Base-by-base conservation (phyloP, 202 grass and related monocot genomes). In the Dendrocalamus latiflorus region DNA sequence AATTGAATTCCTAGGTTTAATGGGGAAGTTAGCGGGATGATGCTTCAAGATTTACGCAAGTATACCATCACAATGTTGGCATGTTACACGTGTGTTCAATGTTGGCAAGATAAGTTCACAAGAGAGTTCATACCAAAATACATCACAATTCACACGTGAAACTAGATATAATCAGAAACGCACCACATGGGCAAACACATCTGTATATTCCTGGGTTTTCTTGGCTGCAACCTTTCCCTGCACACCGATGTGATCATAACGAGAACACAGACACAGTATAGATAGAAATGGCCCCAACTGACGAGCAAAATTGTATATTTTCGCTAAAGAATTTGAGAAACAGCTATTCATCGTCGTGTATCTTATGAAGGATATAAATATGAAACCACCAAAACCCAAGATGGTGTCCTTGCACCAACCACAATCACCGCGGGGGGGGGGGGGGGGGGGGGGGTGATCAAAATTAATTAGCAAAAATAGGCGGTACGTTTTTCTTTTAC, bases 391-490 rank as follows among this genome's bases (percentile, higher is more conserved):
- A 78, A 73, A 41, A 20, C 10, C 65, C 8, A 28, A 77, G 41
- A 74, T 57, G 33, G 56, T 54, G 13, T 74, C 33, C 30, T 43
- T 59, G 33, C 42, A 74, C 36, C 55, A 68, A 70, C 22, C 61
- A 74, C 33, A 61, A 74, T 68, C 60, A 86, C 37, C 41, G 64
- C 16, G 28, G 2, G 53, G 25, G 26, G 49, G 30, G n/a, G n/a
- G n/a, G n/a, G n/a, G n/a, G n/a, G n/a, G 33, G 1, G 62, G 43
- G 2, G 53, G 51, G 18, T 58, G 2, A 79, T 38, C 22, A 89
- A 86, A 86, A 86, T 12, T 70, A 75, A 83, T 69, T 63, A 22
- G 20, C 75, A 79, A 58, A 82, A 75, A 68, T 37, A 58, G 25
- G 39, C 43, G 53, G 25, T 79, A 21, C 15, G 15, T 50, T 59